phyloP scores from a whole-genome alignment of 805 yeast genomes.

The Tetrapisispora pingtungensis region DNA sequence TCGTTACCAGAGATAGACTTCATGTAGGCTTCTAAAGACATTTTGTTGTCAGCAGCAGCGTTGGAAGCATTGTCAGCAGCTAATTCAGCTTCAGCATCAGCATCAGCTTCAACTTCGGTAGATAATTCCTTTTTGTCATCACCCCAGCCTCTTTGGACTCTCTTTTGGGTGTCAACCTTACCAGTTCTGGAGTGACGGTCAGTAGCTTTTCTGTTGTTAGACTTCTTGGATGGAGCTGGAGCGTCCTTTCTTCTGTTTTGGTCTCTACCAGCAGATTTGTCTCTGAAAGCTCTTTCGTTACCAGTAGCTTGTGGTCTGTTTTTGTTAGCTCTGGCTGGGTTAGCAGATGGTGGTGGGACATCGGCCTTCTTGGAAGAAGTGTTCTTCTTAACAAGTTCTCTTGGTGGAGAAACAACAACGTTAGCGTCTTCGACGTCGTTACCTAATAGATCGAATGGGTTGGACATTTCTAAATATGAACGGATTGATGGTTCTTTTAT shows the following conservation, averaged over 20 bases:
- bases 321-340: constrained; percentile 49
- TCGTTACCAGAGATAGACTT: constrained; percentile 49
- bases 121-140: constrained; percentile 61
- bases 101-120: constrained; percentile 50
- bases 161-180: constrained; percentile 77
- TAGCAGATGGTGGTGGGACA: constrained; percentile 67
- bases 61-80: constrained; percentile 40
- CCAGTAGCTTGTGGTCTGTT: constrained; percentile 63
- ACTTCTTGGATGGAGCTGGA: constrained; percentile 39
- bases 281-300: constrained; percentile 80
- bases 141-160: constrained; percentile 83
- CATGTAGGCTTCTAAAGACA: constrained; percentile 80
- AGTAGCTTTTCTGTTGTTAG: constrained; percentile 40
- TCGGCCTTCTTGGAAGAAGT: constrained; percentile 84
- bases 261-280: constrained; percentile 59
- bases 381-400: constrained; percentile 70
- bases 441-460: constrained; percentile 73
- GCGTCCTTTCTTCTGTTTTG: constrained; percentile 40
- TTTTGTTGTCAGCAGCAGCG: constrained; percentile 35
- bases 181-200: constrained; percentile 87
- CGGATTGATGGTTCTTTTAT: constrained; percentile 3
- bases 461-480: constrained; percentile 24
- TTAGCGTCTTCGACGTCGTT: constrained; percentile 81
- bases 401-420: constrained; percentile 41
- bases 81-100: constrained; percentile 57